A percentile compares a stretch with the other conserved stretches of the same genome.
Evolutionary conservation across 2,329 filamentous ascomycete genomes (phyloP).

Genomic region (Ceratocystiopsis minuta): DNA sequence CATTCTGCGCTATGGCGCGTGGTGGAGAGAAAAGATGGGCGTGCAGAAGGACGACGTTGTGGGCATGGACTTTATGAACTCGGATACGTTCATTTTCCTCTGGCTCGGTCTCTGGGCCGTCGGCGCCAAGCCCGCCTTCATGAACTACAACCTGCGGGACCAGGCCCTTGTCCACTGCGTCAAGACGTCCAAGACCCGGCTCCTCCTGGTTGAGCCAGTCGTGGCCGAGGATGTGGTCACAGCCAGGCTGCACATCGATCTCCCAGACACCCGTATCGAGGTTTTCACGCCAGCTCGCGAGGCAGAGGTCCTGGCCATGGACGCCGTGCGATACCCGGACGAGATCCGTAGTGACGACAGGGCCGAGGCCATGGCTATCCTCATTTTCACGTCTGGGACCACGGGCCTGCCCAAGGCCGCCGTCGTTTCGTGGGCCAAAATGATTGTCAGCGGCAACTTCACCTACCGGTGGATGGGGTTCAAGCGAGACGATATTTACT

Average conservation of each 20-base stretch:
- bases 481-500: constrained; percentile 49
- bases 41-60: constrained; percentile 59
- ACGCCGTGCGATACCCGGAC: constrained; percentile 40
- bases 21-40: constrained; percentile 46
- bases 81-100: constrained; percentile 57
- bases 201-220: constrained; percentile 51
- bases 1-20: constrained; percentile 54
- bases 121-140: constrained; percentile 66
- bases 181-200: constrained; percentile 42
- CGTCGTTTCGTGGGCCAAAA: constrained; percentile 56
- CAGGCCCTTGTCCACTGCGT: constrained; percentile 59
- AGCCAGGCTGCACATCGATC: constrained; percentile 34
- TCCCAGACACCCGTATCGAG: constrained; percentile 37
- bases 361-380: constrained; percentile 41
- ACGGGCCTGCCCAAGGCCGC: constrained; percentile 71
- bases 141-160: constrained; percentile 70
- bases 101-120: constrained; percentile 67
- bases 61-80: constrained; percentile 67
- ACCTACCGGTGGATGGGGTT: constrained; percentile 37
- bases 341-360: constrained; percentile 31
- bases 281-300: constrained; percentile 42
- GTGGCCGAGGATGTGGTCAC: constrained; percentile 33
- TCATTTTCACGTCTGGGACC: constrained; percentile 77
- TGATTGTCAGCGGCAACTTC: constrained; percentile 33
- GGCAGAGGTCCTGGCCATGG: constrained; percentile 30